Evolutionary conservation across 495 filamentous ascomycete genomes (phyloP).

Genomic region (Margaritispora aquatica): DNA sequence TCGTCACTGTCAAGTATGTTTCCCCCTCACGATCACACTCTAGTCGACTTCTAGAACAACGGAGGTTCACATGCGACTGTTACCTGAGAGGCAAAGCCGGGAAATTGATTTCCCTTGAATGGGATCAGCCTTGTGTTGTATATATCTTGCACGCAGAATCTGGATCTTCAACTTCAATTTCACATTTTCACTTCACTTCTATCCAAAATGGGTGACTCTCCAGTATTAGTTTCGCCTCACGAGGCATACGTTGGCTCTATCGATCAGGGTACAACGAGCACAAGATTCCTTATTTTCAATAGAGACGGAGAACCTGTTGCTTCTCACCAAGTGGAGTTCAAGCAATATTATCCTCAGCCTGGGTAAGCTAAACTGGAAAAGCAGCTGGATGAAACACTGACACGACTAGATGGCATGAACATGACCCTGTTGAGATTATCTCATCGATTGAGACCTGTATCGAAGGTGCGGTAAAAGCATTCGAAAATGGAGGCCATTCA

Average conservation of each 20-base stretch:
- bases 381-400: neutral
- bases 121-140: neutral
- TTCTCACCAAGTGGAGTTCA: slow-evolving; percentile 86
- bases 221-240: slow-evolving; percentile 2
- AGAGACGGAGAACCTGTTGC: slow-evolving; percentile 73
- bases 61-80: neutral
- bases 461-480: slow-evolving; percentile 68
- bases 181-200: neutral
- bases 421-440: slow-evolving; percentile 77
- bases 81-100: neutral
- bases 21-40: neutral
- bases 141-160: neutral
- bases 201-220: slow-evolving; percentile 7
- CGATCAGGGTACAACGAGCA: slow-evolving; percentile 92
- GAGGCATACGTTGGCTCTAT: slow-evolving; percentile 50
- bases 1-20: neutral
- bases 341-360: slow-evolving; percentile 78
- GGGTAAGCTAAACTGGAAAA: slow-evolving; percentile 49
- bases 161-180: neutral
- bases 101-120: neutral
- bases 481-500: slow-evolving; percentile 63
- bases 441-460: slow-evolving; percentile 78
- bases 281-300: slow-evolving; percentile 90
- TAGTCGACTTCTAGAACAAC: neutral
- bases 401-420: slow-evolving; percentile 76